Percentiles rank a stretch among this genome's conserved stretches.
Conservation (phyloP, 176 grass and related monocot genomes). For the Phragmites australis region DNA sequence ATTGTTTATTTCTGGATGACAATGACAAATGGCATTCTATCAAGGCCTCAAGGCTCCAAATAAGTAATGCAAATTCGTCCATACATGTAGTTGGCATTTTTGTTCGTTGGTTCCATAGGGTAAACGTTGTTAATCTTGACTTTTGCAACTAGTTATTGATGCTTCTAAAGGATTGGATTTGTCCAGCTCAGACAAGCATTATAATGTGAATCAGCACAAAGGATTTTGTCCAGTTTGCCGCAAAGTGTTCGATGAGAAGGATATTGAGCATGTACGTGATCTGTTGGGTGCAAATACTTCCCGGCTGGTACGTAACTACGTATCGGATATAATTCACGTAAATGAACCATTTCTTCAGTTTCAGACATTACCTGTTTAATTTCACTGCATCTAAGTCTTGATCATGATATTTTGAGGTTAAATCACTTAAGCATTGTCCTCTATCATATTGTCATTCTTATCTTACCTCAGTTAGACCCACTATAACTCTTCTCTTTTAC, state of each 20-base stretch:
- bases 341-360: conserved; percentile 1
- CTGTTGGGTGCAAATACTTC: conserved; percentile 52
- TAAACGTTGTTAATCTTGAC: conserved; percentile 22
- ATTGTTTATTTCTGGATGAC: conserved; percentile 1
- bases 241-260: conserved; percentile 87
- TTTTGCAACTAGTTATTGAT: conserved; percentile 42
- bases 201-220: conserved; percentile 54
- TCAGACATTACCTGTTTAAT: not conserved
- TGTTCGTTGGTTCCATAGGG: conserved; percentile 24
- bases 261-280: conserved; percentile 78
- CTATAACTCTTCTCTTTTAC: conserved; percentile 2
- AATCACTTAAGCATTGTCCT: not conserved
- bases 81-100: not conserved
- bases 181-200: conserved; percentile 53
- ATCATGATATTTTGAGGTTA: not conserved
- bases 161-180: conserved; percentile 36
- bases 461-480: not conserved
- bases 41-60: not conserved
- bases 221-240: conserved; percentile 96
- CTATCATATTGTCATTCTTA: conserved; percentile 19
- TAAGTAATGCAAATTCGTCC: not conserved
- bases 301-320: conserved; percentile 66
- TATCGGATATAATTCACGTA: conserved; percentile 28
- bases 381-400: not conserved
- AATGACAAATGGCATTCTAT: not conserved